Percentiles rank a stretch among this genome's conserved stretches.
Evolutionary conservation across 257 asterid genomes (phyloP).

Genomic region (Coffea canephora): DNA sequence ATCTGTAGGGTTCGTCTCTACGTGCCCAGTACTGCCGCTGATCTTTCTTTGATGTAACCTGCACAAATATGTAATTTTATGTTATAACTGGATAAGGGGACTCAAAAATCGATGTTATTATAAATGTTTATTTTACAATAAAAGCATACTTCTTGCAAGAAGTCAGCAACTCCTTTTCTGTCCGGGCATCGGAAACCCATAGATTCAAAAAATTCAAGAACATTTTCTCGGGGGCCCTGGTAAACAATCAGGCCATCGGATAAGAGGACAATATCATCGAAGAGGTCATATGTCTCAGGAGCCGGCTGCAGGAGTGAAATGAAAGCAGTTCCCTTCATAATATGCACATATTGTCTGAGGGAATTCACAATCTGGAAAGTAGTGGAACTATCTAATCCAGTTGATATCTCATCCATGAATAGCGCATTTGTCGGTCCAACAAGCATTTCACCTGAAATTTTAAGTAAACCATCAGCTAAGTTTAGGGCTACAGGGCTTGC

Average conservation of each 20-base stretch:
- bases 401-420: constrained; percentile 45
- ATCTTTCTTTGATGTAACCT: constrained; percentile 43
- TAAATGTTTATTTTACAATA: not conserved
- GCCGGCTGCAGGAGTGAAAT: constrained; percentile 46
- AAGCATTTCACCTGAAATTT: constrained; percentile 35
- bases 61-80: not conserved
- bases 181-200: constrained; percentile 46
- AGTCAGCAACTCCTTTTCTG: constrained; percentile 45
- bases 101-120: not conserved
- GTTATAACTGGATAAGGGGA: not conserved
- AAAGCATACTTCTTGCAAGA: constrained; percentile 40
- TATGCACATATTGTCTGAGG: constrained; percentile 34
- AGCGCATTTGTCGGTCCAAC: constrained; percentile 41
- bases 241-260: constrained; percentile 35
- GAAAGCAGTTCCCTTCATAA: constrained; percentile 41
- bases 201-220: constrained; percentile 36
- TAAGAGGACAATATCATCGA: constrained; percentile 41
- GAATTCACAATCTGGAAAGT: constrained; percentile 43
- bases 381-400: constrained; percentile 47
- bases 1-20: constrained; percentile 30
- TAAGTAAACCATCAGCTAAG: not conserved
- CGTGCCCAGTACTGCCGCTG: constrained; percentile 35
- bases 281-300: constrained; percentile 37
- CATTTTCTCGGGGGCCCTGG: constrained; percentile 39
- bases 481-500: not conserved